Evolutionary conservation across 306 rosid genomes (phyloP).

Genomic region (Glycine tomentella): DNA sequence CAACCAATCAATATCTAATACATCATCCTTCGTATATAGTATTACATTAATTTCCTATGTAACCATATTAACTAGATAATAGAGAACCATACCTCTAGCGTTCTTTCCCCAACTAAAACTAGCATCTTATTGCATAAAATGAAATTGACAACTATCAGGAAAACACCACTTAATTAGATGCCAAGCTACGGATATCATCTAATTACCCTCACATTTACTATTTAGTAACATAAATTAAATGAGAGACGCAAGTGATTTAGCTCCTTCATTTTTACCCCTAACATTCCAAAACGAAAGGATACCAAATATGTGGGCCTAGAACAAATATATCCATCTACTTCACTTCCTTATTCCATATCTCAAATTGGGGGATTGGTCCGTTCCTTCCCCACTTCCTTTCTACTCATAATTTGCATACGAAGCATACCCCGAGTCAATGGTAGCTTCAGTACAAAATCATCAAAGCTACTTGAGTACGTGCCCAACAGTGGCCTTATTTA

Average conservation of each 20-base stretch:
- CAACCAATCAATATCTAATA: neutral
- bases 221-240: neutral
- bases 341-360: neutral
- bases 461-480: neutral
- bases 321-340: neutral
- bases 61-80: neutral
- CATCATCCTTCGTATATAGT: neutral
- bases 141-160: neutral
- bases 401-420: neutral
- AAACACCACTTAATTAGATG: neutral
- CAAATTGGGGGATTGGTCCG: neutral
- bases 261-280: neutral
- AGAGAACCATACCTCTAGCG: neutral
- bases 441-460: neutral
- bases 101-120: neutral
- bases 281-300: neutral
- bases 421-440: constrained; percentile 1
- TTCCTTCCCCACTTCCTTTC: neutral
- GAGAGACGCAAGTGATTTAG: neutral
- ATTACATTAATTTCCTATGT: neutral
- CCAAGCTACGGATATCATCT: neutral
- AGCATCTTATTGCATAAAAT: neutral
- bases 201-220: neutral
- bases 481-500: neutral
- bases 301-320: neutral